phyloP scores from a whole-genome alignment of 371 early-diverging fungal genomes.

The Syncephalastrum racemosum region DNA sequence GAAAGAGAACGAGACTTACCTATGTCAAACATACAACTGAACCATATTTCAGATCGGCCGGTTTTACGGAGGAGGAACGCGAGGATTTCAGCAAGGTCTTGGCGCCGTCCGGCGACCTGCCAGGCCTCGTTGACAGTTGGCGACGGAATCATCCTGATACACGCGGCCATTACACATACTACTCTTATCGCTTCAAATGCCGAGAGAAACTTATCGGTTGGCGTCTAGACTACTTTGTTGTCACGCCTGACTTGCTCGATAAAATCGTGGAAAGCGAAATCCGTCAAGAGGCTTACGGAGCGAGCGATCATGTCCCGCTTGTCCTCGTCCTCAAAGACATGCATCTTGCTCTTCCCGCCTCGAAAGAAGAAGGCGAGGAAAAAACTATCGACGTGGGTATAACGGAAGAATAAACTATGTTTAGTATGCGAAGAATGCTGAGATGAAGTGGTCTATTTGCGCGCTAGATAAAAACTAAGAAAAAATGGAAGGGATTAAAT shows the following conservation, averaged over 20 bases:
- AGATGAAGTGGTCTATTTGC: not conserved
- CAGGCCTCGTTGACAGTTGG: conserved; percentile 74
- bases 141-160: conserved; percentile 73
- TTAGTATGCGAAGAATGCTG: not conserved
- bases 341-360: not conserved
- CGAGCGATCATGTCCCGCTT: conserved; percentile 76
- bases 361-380: too few relatives aligned
- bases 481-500: not conserved
- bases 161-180: conserved; percentile 77
- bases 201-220: conserved; percentile 81
- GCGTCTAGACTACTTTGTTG: conserved; percentile 89
- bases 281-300: conserved; percentile 82
- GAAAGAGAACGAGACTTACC: not conserved
- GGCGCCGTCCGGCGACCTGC: conserved; percentile 33
- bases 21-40: not conserved
- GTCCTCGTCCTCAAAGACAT: conserved; percentile 18
- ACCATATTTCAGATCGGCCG: conserved; percentile 60
- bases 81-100: conserved; percentile 69
- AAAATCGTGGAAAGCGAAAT: conserved; percentile 68
- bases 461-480: not conserved
- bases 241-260: conserved; percentile 60
- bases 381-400: too few relatives aligned
- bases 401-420: not conserved
- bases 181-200: conserved; percentile 73
- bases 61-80: conserved; percentile 87